Percentiles rank a stretch among this genome's conserved stretches.
phyloP scores from a whole-genome alignment of 768 basidiomycete genomes.

The Daedaleopsis nitida region DNA sequence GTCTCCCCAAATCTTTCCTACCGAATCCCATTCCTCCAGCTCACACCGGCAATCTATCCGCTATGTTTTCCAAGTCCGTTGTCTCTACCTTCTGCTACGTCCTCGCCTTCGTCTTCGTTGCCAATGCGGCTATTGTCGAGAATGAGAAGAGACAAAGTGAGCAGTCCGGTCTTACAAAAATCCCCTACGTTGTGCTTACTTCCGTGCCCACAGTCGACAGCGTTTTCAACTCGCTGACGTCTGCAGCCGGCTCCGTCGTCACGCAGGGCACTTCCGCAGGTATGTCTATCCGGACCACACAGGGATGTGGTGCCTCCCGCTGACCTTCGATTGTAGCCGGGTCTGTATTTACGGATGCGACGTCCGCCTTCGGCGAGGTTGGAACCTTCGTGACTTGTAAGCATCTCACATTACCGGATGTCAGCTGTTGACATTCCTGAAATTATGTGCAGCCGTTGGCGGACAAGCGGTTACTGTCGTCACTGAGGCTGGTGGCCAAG shows the following conservation, averaged over 20 bases:
- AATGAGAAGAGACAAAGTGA: conserved; percentile 49
- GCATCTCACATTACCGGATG: conserved; percentile 6
- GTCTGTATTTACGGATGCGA: conserved; percentile 41
- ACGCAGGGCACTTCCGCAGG: conserved; percentile 30
- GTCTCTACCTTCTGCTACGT: conserved; percentile 18
- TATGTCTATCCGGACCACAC: conserved; percentile 9
- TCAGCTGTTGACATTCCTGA: not conserved
- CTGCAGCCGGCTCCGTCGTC: conserved; percentile 34
- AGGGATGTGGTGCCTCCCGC: too few species aligned
- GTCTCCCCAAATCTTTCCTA: not conserved
- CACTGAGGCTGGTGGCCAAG: conserved; percentile 59
- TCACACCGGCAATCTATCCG: not conserved
- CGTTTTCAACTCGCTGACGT: conserved; percentile 41
- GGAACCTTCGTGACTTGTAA: conserved; percentile 27
- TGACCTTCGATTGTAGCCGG: conserved; percentile 27
- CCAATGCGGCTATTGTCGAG: conserved; percentile 31
- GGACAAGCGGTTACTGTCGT: conserved; percentile 56
- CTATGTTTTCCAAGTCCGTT: conserved; percentile 43
- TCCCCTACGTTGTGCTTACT: not conserved
- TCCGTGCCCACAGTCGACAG: conserved; percentile 33
- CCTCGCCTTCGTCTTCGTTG: conserved; percentile 34
- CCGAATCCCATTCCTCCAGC: not conserved
- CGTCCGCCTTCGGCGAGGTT: conserved; percentile 16
- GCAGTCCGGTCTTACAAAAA: conserved; percentile 4
- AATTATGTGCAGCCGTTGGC: conserved; percentile 45